Conservation (phyloP, 495 filamentous ascomycete genomes). For the Podospora fimiseda region DNA sequence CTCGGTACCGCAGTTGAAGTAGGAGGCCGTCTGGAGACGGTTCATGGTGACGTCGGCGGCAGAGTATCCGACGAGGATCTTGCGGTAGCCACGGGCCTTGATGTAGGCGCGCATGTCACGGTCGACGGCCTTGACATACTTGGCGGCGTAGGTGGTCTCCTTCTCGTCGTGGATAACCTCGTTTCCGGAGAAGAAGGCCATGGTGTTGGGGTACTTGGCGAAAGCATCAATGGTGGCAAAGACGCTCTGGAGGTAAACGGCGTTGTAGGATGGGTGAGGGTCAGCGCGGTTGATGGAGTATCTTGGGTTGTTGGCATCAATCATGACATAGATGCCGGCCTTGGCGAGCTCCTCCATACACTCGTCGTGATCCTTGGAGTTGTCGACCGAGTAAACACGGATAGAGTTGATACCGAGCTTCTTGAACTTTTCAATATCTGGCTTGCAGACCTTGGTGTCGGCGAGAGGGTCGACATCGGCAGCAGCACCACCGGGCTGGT, state of each 20-base stretch:
- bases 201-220: constrained; percentile 78
- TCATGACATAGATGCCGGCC: constrained; percentile 86
- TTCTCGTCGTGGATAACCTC: constrained; percentile 85
- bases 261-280: constrained; percentile 79
- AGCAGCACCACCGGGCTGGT: constrained; percentile 80
- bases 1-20: constrained; percentile 92
- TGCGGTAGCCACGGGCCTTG: constrained; percentile 60
- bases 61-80: constrained; percentile 89
- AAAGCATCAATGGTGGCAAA: constrained; percentile 94
- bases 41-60: constrained; percentile 82
- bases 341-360: constrained; percentile 81
- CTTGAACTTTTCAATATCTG: constrained; percentile 80
- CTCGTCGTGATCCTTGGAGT: constrained; percentile 71
- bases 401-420: constrained; percentile 85
- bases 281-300: constrained; percentile 34
- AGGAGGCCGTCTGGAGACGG: constrained; percentile 81
- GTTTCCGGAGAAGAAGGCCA: constrained; percentile 96
- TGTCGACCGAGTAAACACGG: constrained; percentile 92
- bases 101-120: constrained; percentile 92
- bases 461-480: constrained; percentile 73
- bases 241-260: constrained; percentile 83
- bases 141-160: constrained; percentile 68
- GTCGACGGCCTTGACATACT: constrained; percentile 89
- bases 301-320: constrained; percentile 58
- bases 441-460: constrained; percentile 62